These are phyloP conservation scores for Fusarium stilboides DNA, from an alignment of 2,329 filamentous ascomycete species.

Conservation along the genomic window DNA sequence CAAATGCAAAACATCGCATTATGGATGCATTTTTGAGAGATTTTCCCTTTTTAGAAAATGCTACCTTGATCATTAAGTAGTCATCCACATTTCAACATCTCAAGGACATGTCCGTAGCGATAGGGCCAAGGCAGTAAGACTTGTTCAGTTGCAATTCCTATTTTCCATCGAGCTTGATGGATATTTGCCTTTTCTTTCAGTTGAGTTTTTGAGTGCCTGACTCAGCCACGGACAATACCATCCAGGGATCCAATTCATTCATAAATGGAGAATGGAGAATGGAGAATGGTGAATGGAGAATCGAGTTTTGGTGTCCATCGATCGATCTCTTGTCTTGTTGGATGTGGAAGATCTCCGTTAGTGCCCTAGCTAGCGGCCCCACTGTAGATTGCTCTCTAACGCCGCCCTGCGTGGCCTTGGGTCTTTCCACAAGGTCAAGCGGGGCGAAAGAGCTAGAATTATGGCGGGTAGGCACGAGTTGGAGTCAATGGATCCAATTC, in stretches of 20 bases:
- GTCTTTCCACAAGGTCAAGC: not conserved
- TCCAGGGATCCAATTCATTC: not conserved
- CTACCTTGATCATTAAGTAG: not conserved
- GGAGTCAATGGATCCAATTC: slow-evolving; percentile 4
- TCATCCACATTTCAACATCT: not conserved
- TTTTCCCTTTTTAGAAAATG: not conserved
- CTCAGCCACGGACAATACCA: slow-evolving; percentile 3
- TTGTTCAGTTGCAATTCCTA: not conserved
- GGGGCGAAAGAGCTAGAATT: slow-evolving; percentile 12
- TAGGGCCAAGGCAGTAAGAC: not conserved
- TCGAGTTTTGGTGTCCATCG: slow-evolving; percentile 12
- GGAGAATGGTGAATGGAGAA: too few relatives aligned
- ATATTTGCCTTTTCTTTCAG: not conserved
- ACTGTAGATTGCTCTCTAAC: slow-evolving; percentile 3
- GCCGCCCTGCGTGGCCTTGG: not conserved
- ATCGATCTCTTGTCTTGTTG: slow-evolving; percentile 29
- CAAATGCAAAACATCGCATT: not conserved
- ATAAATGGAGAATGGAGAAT: too few relatives aligned
- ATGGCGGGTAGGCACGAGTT: not conserved
- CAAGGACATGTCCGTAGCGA: not conserved
- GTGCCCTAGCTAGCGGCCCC: slow-evolving; percentile 11
- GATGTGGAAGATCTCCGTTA: slow-evolving; percentile 18
- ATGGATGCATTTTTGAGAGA: slow-evolving; percentile 6
- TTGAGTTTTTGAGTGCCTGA: slow-evolving; percentile 1
- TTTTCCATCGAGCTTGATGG: not conserved